These are phyloP conservation scores for Akanthomyces uredinophilus DNA, from an alignment of 2,329 filamentous ascomycete genomes.

Conservation along the genomic window DNA sequence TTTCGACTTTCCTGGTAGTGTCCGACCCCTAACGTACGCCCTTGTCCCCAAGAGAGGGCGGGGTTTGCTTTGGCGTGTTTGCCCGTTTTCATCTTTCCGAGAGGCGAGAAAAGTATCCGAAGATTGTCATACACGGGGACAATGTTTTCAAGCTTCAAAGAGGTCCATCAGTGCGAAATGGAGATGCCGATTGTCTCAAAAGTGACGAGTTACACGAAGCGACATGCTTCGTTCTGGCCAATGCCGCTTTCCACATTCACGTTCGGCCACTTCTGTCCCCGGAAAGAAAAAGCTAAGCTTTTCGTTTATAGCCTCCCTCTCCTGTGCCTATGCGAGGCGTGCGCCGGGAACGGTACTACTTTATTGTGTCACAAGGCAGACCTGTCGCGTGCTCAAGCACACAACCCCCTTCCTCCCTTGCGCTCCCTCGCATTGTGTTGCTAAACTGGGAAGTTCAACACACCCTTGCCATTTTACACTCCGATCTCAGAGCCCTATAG, in stretches of 20 bases:
- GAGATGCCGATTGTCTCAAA: background rate
- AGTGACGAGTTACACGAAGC: background rate
- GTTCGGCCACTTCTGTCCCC: background rate
- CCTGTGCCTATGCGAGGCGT: background rate
- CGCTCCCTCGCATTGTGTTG: background rate
- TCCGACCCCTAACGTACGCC: no score
- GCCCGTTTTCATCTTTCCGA: background rate
- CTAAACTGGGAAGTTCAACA: background rate
- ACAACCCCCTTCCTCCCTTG: background rate
- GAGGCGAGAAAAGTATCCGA: background rate
- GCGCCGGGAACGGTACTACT: background rate
- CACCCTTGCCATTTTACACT: background rate
- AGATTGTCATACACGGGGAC: no score
- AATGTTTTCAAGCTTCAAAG: no score
- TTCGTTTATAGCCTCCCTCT: background rate
- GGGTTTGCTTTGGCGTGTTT: no score
- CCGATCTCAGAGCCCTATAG: conserved; percentile 3
- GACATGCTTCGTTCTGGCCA: background rate
- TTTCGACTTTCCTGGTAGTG: background rate
- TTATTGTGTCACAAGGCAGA: background rate
- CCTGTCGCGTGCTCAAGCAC: background rate
- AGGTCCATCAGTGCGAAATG: no score
- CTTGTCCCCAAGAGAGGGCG: no score
- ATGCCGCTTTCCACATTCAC: background rate
- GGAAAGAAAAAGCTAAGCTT: background rate